phyloP scores from a whole-genome alignment of 1,284 basidiomycete species.

The Kwoniella shivajii region DNA sequence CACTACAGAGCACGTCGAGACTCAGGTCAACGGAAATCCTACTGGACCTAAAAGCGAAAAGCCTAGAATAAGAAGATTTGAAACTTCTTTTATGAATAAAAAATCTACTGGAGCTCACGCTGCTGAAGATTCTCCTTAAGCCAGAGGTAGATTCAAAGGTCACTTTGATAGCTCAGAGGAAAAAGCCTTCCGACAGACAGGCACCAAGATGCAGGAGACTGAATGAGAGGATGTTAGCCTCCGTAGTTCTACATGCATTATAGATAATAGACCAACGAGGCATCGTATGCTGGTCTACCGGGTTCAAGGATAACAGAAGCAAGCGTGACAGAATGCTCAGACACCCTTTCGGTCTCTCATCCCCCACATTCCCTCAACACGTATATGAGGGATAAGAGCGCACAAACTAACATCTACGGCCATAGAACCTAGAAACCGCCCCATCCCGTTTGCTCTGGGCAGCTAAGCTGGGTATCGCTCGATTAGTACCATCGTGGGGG shows the following conservation, averaged over 20 bases:
- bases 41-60: not conserved
- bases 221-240: too few species aligned
- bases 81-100: slow-evolving; percentile 5
- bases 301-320: too few species aligned
- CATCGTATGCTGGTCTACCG: too few species aligned
- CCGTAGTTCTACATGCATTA: slow-evolving; percentile 5
- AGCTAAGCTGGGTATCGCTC: slow-evolving; percentile 13
- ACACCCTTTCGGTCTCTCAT: too few species aligned
- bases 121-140: slow-evolving; percentile 1
- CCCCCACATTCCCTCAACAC: not conserved
- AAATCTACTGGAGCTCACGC: not conserved
- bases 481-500: slow-evolving; percentile 17
- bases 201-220: too few species aligned
- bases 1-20: slow-evolving; percentile 28
- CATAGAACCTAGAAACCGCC: not conserved
- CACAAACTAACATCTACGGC: not conserved
- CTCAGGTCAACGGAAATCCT: not conserved
- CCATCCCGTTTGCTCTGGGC: not conserved
- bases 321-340: too few species aligned
- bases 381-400: too few species aligned
- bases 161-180: too few species aligned
- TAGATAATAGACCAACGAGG: not conserved
- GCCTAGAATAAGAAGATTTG: slow-evolving; percentile 6
- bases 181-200: too few species aligned
- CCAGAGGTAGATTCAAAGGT: not conserved